These are phyloP conservation scores for Parasitella parasitica DNA, from an alignment of 371 early-diverging fungal species.

Conservation along the genomic window DNA sequence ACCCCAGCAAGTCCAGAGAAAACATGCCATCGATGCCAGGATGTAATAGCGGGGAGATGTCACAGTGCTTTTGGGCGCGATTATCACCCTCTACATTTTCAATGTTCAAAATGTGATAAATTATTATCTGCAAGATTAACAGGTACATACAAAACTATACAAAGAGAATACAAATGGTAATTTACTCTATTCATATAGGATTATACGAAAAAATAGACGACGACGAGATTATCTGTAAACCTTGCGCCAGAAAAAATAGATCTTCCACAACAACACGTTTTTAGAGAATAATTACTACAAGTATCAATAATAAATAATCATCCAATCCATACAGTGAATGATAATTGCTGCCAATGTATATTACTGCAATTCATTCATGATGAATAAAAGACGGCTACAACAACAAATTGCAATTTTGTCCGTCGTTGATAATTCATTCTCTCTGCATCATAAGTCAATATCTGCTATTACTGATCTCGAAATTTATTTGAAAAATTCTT, in stretches of 20 bases:
- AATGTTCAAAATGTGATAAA: constrained; percentile 50
- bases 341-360: no score
- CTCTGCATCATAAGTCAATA: no score
- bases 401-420: no score
- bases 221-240: constrained; percentile 21
- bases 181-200: constrained; percentile 1
- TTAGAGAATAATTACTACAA: no score
- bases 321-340: neutral
- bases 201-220: constrained; percentile 11
- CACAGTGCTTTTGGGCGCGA: constrained; percentile 47
- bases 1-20: constrained; percentile 3
- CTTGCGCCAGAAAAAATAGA: constrained; percentile 16
- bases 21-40: constrained; percentile 34
- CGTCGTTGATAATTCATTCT: no score
- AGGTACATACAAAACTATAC: constrained; percentile 3
- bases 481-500: no score
- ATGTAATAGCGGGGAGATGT: constrained; percentile 49
- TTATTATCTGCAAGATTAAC: constrained; percentile 25
- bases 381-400: no score
- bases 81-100: constrained; percentile 58
- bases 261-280: no score
- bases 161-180: neutral
- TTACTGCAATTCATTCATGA: no score
- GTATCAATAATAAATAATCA: no score
- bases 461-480: no score